phyloP scores from a whole-genome alignment of 805 yeast genomes.

The Kregervanrija delftensis region DNA sequence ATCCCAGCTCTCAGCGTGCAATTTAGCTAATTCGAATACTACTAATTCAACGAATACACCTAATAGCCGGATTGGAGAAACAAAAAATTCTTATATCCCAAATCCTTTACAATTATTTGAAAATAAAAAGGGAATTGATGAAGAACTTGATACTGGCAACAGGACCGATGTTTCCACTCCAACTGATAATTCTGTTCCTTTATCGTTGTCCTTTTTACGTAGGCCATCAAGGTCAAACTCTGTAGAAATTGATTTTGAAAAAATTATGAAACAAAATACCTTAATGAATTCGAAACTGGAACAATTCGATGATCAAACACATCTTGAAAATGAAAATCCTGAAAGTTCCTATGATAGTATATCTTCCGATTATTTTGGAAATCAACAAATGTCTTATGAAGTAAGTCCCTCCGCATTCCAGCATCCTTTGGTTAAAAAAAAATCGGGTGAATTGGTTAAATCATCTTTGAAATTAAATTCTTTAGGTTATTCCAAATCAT shows the following conservation, averaged over 20 bases:
- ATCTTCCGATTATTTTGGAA: not conserved
- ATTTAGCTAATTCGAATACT: no score
- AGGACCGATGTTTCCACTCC: not conserved
- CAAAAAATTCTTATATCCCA: no score
- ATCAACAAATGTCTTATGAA: slow-evolving; percentile 7
- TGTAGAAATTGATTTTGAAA: slow-evolving; percentile 15
- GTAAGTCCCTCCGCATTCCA: not conserved
- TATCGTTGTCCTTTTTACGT: slow-evolving; percentile 27
- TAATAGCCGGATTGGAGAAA: no score
- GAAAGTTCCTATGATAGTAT: not conserved
- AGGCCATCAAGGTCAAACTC: slow-evolving; percentile 26
- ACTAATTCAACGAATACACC: no score
- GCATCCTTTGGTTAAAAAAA: slow-evolving; percentile 59
- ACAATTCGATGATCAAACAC: not conserved
- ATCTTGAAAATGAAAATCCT: slow-evolving; percentile 1
- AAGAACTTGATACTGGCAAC: not conserved
- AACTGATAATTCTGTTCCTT: slow-evolving; percentile 19
- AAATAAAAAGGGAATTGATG: no score
- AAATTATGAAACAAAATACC: slow-evolving; percentile 27
- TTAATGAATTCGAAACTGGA: slow-evolving; percentile 17
- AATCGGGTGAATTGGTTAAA: slow-evolving; percentile 82
- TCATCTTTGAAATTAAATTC: slow-evolving; percentile 52
- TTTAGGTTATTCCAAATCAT: slow-evolving; percentile 27
- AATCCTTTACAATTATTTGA: no score
- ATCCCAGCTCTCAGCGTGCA: no score